Base-by-base conservation (phyloP, 1,284 basidiomycete species). In the Gomphus sp. region DNA sequence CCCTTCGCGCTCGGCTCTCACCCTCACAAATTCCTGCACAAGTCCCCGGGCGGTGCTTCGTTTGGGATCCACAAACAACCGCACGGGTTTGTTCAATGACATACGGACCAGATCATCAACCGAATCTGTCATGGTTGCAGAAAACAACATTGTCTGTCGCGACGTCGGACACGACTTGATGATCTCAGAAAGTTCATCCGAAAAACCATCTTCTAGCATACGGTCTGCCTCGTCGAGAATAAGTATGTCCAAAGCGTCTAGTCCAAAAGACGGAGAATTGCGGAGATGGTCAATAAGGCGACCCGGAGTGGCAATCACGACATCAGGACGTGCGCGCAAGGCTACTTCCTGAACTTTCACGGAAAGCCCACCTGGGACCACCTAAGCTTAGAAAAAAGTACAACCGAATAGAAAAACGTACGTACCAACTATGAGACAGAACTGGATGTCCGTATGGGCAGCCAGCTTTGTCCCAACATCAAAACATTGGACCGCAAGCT, bases 61-160 rank as follows among this genome's bases (percentile, higher is more conserved):
- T 70, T 94, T 94, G 7, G 93, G 92, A 69, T 99, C 96, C 37
- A 99, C 94, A 70, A 98, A 98, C 33, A 99, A 79, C 45, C 94
- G 82, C 28, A 96, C 91, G 3, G 96, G 96, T 69, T 88, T 91
- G 69, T 92, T 87, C 52, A 99, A 77, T 16, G 91, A 93, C 79
- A 98, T 89, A 66, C 85, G 85, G 59, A 98, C 90, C 48, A 99
- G 82, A 68, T 94, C 89, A 67, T 98, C 93, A 8, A 99, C 90
- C 0, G 89, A 89, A 72, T 98, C 96, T 1, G 93, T 97, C 89
- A 98, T 98, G 0, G 96, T 99, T 1, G 96, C 96, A 0, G 93
- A 97, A 73, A 99, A 99, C 31, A 99, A 79, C 93, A 99, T 97
- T 3, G 96, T 98, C 72, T 98, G 96, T 44, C 96, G 84, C 34